A percentile compares a stretch with the other conserved stretches of the same genome.
Evolutionary conservation across 257 asterid genomes (phyloP).

Genomic region (Coffea eugenioides): DNA sequence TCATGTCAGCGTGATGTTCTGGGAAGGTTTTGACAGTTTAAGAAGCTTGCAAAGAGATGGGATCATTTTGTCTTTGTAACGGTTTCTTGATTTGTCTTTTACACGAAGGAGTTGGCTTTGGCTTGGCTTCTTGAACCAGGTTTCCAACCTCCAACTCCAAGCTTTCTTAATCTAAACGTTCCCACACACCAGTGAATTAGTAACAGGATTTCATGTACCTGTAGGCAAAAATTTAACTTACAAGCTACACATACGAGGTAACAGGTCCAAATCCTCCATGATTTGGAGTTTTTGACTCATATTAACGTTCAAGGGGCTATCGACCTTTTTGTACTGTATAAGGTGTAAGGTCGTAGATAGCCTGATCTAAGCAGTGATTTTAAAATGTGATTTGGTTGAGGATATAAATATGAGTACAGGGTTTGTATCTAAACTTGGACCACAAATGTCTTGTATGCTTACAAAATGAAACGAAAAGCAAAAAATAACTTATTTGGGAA

Average conservation of each 20-base stretch:
- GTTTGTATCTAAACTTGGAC: background rate
- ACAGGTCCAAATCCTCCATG: constrained; percentile 10
- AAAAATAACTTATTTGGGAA: background rate
- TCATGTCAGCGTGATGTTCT: constrained; percentile 6
- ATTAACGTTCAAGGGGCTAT: background rate
- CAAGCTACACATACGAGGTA: background rate
- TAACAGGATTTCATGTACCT: background rate
- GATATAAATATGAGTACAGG: background rate
- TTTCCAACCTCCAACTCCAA: background rate
- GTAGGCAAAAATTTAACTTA: background rate
- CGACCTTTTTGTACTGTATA: background rate
- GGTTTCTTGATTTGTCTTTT: constrained; percentile 47
- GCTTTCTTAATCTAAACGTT: background rate
- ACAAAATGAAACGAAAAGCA: background rate
- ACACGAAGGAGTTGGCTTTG: constrained; percentile 13
- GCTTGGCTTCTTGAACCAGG: background rate
- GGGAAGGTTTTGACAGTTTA: background rate
- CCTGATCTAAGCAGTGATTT: background rate
- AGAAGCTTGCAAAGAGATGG: constrained; percentile 9
- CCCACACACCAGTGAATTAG: background rate
- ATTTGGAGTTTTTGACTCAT: background rate
- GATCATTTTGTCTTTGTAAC: constrained; percentile 29
- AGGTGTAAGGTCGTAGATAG: background rate
- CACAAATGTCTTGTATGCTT: background rate
- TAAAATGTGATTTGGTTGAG: background rate